Conservation (phyloP, 1,284 basidiomycete genomes). For the Coriolopsis trogii region DNA sequence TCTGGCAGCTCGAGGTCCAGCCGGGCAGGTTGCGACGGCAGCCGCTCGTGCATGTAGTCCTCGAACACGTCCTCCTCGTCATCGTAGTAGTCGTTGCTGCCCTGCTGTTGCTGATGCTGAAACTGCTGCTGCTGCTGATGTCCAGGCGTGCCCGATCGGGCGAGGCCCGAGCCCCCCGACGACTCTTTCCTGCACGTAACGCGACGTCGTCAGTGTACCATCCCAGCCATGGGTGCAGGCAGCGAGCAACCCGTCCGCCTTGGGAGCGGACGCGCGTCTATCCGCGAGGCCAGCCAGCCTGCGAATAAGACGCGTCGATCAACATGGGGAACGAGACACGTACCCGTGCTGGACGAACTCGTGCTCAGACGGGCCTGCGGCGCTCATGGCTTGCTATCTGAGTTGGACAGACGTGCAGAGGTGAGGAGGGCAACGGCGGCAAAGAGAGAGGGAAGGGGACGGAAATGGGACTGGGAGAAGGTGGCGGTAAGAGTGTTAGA, state of each 20-base stretch:
- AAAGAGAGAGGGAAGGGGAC: constrained; percentile 1
- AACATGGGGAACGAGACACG: neutral
- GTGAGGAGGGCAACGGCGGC: no score
- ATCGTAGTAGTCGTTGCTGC: constrained; percentile 12
- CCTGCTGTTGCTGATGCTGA: constrained; percentile 12
- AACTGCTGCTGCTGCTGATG: constrained; percentile 10
- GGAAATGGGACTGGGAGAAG: neutral
- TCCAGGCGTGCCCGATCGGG: constrained; percentile 9
- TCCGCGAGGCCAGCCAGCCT: neutral
- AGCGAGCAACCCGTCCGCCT: no score
- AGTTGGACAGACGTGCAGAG: constrained; percentile 2
- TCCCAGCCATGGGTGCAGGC: neutral
- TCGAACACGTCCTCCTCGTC: constrained; percentile 10
- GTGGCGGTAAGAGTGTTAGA: constrained; percentile 1
- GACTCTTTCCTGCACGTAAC: constrained; percentile 10
- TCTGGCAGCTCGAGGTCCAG: constrained; percentile 54
- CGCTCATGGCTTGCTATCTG: constrained; percentile 9
- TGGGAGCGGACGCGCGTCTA: no score
- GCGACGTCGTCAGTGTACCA: neutral
- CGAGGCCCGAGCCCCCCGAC: constrained; percentile 17
- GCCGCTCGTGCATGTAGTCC: constrained; percentile 19
- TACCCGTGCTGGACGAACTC: constrained; percentile 6
- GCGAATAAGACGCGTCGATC: constrained; percentile 6
- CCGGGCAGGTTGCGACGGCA: constrained; percentile 20
- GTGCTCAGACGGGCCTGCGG: neutral